Evolutionary conservation across 208 protist species (phyloP), one percentile per base, ranked within the genome.

Genomic region (Acanthamoeba divionensis): DNA sequence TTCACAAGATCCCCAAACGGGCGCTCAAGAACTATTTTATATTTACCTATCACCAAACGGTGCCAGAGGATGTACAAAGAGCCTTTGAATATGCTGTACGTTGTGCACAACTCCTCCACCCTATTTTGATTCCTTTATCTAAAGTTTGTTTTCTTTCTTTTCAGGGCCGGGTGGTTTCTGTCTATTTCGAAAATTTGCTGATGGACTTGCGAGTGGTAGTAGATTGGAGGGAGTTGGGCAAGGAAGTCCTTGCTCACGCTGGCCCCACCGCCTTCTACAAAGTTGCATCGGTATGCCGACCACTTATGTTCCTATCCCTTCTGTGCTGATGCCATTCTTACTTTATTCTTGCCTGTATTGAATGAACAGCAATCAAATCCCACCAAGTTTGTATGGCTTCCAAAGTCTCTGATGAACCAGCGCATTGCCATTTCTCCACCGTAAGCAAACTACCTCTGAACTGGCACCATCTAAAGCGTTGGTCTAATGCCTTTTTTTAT

Each of bases 391-490:
- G 67, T 79, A 9, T 79, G 67, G 67, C 67, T 79, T 9, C 67
- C 67, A 38, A 79, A 79, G 67, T 38, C 67, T 13, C 67, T 79
- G 44, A 79, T 79, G 67, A 79, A 79, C 36, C 67, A 79, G 21
- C 67, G 67, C 31, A 47, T 79, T 47, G 44, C 44, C 38, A 5
- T 21, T 31, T 47, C 67, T 1, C 67, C 67, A 79, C 67, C 67
- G 67, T 79, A 79, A n/a, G 0, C 8, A 15, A 13, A 38, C 41
- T 6, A 36, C 66, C 21, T 31, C 18, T 41, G n/a, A 13, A 7
- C 48, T 41, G 4, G 4, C 33, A 7, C 26, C n/a, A 4, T 9
- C 65, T 7, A 31, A 9, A 7, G 13, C 65, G 10, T 73, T 7
- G n/a, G n/a, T n/a, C n/a, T n/a, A n/a, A n/a, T n/a, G n/a, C n/a